Conservation (phyloP, 805 yeast species). For the Lachancea fermentati region DNA sequence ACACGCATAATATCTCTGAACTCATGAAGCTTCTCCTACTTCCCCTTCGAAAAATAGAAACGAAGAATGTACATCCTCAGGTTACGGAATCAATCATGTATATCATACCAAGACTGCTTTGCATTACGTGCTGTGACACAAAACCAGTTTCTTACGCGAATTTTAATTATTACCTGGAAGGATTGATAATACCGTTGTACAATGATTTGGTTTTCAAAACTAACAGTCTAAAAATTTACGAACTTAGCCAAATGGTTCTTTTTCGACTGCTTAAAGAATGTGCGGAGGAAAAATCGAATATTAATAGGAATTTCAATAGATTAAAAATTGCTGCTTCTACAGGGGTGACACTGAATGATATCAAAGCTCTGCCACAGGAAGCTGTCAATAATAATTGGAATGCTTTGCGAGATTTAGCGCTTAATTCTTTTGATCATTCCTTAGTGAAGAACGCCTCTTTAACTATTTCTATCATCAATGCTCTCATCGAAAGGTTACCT, state of each 20-base stretch:
- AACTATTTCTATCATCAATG: neutral
- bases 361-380: conserved; percentile 13
- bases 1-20: neutral
- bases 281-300: neutral
- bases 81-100: conserved; percentile 16
- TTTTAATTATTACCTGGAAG: conserved; percentile 14
- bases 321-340: conserved; percentile 23
- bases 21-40: conserved; percentile 1
- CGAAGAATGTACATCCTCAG: conserved; percentile 4
- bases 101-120: conserved; percentile 17
- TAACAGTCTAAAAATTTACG: neutral
- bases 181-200: conserved; percentile 17
- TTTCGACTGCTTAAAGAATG: conserved; percentile 1
- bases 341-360: conserved; percentile 18
- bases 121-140: conserved; percentile 8
- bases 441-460: neutral
- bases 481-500: neutral
- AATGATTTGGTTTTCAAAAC: neutral
- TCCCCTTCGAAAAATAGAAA: conserved; percentile 15
- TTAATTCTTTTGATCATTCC: neutral
- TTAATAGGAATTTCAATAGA: conserved; percentile 10
- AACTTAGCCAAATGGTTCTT: neutral
- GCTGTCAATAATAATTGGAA: conserved; percentile 11
- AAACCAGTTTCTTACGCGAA: conserved; percentile 1
- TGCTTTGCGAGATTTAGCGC: conserved; percentile 6